A percentile compares a stretch with the other conserved stretches of the same genome.
Conservation (phyloP, 345 rosid species). For the Pistacia integerrima region DNA sequence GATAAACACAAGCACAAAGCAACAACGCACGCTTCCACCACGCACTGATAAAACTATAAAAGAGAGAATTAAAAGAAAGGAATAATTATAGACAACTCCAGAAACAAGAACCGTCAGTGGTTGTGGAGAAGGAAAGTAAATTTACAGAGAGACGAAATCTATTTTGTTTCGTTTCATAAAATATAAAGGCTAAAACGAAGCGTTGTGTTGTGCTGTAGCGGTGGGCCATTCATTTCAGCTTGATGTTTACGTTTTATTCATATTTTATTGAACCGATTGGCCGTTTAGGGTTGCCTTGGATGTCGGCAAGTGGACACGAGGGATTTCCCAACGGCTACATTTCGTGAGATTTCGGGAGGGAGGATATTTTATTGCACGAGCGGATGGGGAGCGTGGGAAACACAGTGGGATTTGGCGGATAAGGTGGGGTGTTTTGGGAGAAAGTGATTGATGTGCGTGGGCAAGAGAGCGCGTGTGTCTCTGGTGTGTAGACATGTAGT, state of each 20-base stretch:
- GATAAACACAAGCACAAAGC: constrained; percentile 16
- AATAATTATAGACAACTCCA: background rate
- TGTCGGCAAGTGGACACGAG: constrained; percentile 37
- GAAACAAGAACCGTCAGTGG: background rate
- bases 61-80: background rate
- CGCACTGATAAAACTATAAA: background rate
- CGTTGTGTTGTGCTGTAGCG: background rate
- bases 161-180: too few relatives aligned
- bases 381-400: background rate
- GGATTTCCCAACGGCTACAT: constrained; percentile 33
- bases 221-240: background rate
- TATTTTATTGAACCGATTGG: background rate
- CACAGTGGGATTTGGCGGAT: background rate
- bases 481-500: background rate
- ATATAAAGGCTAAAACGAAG: background rate
- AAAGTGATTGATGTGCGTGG: background rate
- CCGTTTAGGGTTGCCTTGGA: background rate
- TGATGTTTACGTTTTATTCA: background rate
- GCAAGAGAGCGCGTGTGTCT: background rate
- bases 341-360: background rate
- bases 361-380: background rate
- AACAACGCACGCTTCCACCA: constrained; percentile 22
- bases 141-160: background rate
- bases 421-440: too few relatives aligned
- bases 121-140: background rate